These are phyloP conservation scores for Gigaspora rosea DNA, from an alignment of 192 early-diverging fungal species.

Conservation along the genomic window DNA sequence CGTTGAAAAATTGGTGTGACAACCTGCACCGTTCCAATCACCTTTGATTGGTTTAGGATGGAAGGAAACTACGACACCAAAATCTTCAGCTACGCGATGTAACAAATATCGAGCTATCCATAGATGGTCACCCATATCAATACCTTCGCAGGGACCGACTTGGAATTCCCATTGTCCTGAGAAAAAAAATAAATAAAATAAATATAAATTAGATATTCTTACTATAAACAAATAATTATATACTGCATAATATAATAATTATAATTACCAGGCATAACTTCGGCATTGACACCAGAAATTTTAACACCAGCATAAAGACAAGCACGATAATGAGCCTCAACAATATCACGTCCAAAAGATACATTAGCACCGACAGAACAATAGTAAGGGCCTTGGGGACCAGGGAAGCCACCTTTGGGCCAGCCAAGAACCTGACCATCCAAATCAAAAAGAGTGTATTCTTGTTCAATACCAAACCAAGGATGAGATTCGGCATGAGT, in stretches of 20 bases:
- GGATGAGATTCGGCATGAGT: conserved; percentile 42
- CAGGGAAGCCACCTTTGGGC: conserved; percentile 59
- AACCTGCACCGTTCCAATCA: conserved; percentile 64
- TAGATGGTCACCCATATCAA: conserved; percentile 57
- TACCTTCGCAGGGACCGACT: conserved; percentile 59
- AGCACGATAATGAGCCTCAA: conserved; percentile 60
- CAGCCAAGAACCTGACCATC: conserved; percentile 52
- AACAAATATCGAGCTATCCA: conserved; percentile 56
- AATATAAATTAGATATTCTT: too few species aligned
- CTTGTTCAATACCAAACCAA: conserved; percentile 64
- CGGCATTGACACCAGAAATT: conserved; percentile 58
- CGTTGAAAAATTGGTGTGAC: conserved; percentile 60
- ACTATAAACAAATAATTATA: too few species aligned
- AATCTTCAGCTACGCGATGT: conserved; percentile 60
- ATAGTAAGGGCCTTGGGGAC: conserved; percentile 59
- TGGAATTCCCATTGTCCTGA: conserved; percentile 56
- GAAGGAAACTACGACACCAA: conserved; percentile 54
- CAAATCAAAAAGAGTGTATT: conserved; percentile 54
- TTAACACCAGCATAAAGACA: conserved; percentile 60
- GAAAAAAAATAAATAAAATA: not conserved
- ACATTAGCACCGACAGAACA: conserved; percentile 56
- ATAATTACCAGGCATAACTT: conserved; percentile 49
- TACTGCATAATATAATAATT: not conserved
- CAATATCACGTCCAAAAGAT: conserved; percentile 58
- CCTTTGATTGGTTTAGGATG: conserved; percentile 62